These are phyloP conservation scores for Pseudogymnoascus sp. DNA, from an alignment of 2,329 filamentous ascomycete species.

Conservation along the genomic window DNA sequence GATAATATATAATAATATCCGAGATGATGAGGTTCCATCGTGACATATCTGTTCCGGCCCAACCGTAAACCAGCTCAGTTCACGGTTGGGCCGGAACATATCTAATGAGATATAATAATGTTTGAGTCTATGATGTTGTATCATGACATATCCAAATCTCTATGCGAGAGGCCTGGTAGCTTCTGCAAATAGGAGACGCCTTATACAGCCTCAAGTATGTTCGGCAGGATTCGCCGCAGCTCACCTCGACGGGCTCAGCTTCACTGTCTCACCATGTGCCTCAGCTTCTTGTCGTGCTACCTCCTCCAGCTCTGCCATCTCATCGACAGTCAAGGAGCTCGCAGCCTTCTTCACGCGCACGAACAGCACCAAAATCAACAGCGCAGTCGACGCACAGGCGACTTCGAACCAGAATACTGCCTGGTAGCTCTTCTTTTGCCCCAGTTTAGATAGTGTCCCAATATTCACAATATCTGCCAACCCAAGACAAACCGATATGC, in stretches of 20 bases:
- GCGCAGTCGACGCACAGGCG: constrained; percentile 42
- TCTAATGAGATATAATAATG: neutral
- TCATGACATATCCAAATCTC: neutral
- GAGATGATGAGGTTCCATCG: neutral
- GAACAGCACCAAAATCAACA: constrained; percentile 44
- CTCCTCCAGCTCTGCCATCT: constrained; percentile 32
- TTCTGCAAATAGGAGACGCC: neutral
- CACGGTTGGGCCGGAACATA: no score
- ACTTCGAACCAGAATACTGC: constrained; percentile 60
- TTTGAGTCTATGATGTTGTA: neutral
- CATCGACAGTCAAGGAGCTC: constrained; percentile 50
- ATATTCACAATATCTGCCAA: constrained; percentile 58
- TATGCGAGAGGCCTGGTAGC: neutral
- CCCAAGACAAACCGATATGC: constrained; percentile 63
- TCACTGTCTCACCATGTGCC: neutral
- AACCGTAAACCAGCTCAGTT: no score
- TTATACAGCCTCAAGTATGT: neutral
- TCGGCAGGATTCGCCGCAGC: neutral
- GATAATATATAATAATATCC: neutral
- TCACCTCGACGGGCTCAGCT: neutral
- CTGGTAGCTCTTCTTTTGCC: constrained; percentile 48
- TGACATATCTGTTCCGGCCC: neutral
- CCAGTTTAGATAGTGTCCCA: constrained; percentile 28
- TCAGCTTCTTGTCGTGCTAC: neutral
- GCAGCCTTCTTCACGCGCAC: constrained; percentile 45